These are phyloP conservation scores for Penicillium vulpinum DNA, from an alignment of 2,329 filamentous ascomycete species.

Conservation along the genomic window DNA sequence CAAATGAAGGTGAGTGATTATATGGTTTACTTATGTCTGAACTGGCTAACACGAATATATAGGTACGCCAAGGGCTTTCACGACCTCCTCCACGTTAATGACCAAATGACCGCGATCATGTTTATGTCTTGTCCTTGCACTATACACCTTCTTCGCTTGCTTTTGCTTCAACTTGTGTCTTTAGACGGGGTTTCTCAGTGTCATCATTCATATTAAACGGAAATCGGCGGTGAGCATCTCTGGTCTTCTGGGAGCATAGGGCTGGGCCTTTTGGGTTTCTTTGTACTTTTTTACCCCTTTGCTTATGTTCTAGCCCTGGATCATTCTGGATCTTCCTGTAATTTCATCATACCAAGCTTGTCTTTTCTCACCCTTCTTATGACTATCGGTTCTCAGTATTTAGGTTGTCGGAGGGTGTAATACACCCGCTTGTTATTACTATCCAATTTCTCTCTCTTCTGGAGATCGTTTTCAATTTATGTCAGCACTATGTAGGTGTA, in stretches of 20 bases:
- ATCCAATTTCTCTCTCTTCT: background rate
- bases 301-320: background rate
- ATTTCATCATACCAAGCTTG: constrained; percentile 20
- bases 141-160: constrained; percentile 13
- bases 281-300: constrained; percentile 12
- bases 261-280: constrained; percentile 7
- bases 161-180: constrained; percentile 16
- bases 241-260: constrained; percentile 20
- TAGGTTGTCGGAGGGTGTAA: background rate
- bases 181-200: constrained; percentile 15
- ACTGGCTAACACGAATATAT: background rate
- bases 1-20: constrained; percentile 75
- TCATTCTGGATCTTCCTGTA: constrained; percentile 12
- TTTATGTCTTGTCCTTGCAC: constrained; percentile 18
- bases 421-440: background rate
- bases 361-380: constrained; percentile 5
- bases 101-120: constrained; percentile 28
- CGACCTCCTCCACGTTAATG: constrained; percentile 41
- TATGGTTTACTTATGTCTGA: background rate
- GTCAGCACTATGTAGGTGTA: background rate
- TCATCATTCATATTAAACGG: constrained; percentile 8
- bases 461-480: background rate
- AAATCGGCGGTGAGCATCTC: constrained; percentile 14
- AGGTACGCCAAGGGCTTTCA: constrained; percentile 49
- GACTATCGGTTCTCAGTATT: background rate